phyloP scores from a whole-genome alignment of 2,329 filamentous ascomycete genomes.

The Neofusicoccum umdonicola region DNA sequence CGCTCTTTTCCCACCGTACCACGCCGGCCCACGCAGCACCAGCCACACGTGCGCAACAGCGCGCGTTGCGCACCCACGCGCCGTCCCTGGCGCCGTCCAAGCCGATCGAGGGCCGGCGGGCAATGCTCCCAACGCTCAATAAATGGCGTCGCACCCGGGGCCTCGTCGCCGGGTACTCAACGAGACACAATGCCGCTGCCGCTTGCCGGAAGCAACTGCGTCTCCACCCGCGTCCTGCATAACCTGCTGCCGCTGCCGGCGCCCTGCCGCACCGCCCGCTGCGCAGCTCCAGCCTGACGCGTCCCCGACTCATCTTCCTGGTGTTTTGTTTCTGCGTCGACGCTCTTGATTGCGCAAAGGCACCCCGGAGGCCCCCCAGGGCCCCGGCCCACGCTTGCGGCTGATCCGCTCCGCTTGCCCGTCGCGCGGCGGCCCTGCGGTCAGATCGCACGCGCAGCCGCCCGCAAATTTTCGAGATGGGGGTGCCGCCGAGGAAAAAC shows the following conservation, averaged over 20 bases:
- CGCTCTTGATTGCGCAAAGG: conserved; percentile 1
- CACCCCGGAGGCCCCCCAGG: neutral
- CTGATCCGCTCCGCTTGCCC: conserved; percentile 15
- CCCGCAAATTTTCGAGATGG: neutral
- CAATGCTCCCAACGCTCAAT: conserved; percentile 9
- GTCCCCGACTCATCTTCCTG: neutral
- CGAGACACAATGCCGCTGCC: conserved; percentile 10
- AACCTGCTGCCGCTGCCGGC: neutral
- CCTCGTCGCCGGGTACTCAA: conserved; percentile 13
- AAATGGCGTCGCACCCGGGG: conserved; percentile 5
- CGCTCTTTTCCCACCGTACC: neutral
- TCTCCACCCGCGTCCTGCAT: neutral
- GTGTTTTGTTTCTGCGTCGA: conserved; percentile 10
- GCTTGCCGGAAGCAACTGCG: neutral
- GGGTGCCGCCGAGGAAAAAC: neutral
- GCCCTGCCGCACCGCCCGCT: neutral
- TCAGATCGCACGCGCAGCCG: conserved; percentile 12
- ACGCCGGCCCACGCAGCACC: neutral
- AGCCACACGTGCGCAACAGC: neutral
- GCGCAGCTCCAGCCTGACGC: neutral
- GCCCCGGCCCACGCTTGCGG: conserved; percentile 4
- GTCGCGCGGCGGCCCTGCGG: conserved; percentile 10
- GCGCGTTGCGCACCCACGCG: neutral
- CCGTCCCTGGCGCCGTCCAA: conserved; percentile 7
- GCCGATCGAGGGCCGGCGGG: neutral